Conservation (phyloP, 164 flowering plant genomes). For the Vitis riparia region DNA sequence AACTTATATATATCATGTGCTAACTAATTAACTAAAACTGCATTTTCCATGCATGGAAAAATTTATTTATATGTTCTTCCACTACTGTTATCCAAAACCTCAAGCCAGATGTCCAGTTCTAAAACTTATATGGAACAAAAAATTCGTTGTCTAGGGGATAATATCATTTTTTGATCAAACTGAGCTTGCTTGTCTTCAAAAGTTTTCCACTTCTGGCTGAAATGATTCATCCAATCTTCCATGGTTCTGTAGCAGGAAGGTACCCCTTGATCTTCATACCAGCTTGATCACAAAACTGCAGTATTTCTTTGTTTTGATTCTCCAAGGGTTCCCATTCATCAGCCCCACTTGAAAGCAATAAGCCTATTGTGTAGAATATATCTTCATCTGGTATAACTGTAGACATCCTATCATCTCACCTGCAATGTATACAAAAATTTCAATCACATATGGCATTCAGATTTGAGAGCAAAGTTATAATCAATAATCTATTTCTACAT, state of each 20-base stretch:
- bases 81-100: too few species aligned
- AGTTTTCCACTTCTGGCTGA: conserved; percentile 70
- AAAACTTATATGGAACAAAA: conserved; percentile 31
- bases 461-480: too few species aligned
- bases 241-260: conserved; percentile 52
- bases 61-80: too few species aligned
- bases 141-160: conserved; percentile 80
- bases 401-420: conserved; percentile 81
- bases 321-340: conserved; percentile 45
- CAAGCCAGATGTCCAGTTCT: neutral
- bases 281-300: conserved; percentile 47
- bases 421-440: conserved; percentile 20
- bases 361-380: conserved; percentile 66
- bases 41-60: too few species aligned
- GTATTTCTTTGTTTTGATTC: conserved; percentile 50
- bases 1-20: too few species aligned
- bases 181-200: conserved; percentile 46
- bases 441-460: neutral
- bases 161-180: conserved; percentile 73
- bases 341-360: conserved; percentile 50
- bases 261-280: conserved; percentile 64
- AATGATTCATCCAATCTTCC: conserved; percentile 70
- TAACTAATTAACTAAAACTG: too few species aligned
- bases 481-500: too few species aligned
- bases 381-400: conserved; percentile 77